Base-by-base conservation (phyloP, 2,329 filamentous ascomycete genomes). In the Colletotrichum phormii region DNA sequence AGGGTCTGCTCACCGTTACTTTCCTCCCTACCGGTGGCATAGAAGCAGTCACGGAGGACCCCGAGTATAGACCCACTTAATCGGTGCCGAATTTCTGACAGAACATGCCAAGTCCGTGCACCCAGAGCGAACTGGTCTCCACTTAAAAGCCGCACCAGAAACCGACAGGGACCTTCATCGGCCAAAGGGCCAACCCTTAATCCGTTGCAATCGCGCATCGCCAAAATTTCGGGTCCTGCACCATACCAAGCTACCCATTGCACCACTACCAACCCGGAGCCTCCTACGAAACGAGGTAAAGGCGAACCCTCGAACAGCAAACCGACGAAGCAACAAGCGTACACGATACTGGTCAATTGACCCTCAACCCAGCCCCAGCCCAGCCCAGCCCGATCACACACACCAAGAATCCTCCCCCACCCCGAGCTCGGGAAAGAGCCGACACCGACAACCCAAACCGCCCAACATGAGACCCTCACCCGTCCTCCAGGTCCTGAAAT, bases 391-490 rank as follows among this genome's bases (percentile, higher is more conserved):
- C 31, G 51, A 9, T 33, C 33, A 15, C 37, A 33, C 33, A 29
- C 22, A 55, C 18, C 31, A 8, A 35, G 18, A n/a, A n/a, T 2
- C 15, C 42, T 2, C 15, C 42, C 42, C 15, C 5, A n/a, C 42
- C 42, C 18, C 26, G 46, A 46, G 22, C 26, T 22, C 46, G 37
- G 37, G 37, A 42, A 1, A 29, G 31, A 29, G 42, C 60, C 59
- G 59, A 51, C 8, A 35, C 24, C 49, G 26, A 29, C 49, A 51
- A 63, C 3, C 5, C 1, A 4, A 29, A 29, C 46, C 35, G 59
- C 58, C 73, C 77, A 85, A 81, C 74, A 94, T 94, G 91, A 89
- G 90, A 81, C 89, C 93, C 68, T 94, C 93, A 18, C 87, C 89
- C 79, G 82, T 86, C 75, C 91, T 97, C 78, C 88, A 89, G 77